phyloP scores from a whole-genome alignment of 2,329 filamentous ascomycete species.

The Cadophora luteo-olivacea region DNA sequence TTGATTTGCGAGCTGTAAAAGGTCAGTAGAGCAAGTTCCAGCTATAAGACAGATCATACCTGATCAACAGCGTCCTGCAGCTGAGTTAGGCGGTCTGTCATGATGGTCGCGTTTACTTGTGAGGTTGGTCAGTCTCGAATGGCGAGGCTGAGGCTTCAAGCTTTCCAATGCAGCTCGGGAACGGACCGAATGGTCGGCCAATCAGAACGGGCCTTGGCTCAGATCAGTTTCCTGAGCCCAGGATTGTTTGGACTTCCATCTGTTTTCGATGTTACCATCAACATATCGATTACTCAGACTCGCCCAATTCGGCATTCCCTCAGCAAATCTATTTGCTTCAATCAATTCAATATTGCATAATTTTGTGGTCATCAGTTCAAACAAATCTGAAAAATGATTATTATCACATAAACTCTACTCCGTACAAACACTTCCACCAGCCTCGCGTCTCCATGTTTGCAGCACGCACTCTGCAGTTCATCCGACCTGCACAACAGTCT shows the following conservation, averaged over 20 bases:
- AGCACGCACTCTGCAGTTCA: slow-evolving; percentile 30
- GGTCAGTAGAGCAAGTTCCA: slow-evolving; percentile 19
- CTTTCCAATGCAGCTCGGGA: neutral
- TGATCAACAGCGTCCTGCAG: slow-evolving; percentile 86
- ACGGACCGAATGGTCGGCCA: neutral
- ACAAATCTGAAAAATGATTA: slow-evolving; percentile 3
- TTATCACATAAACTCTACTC: slow-evolving; percentile 7
- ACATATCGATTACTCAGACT: neutral
- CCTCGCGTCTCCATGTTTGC: slow-evolving; percentile 33
- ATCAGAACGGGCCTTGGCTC: slow-evolving; percentile 1
- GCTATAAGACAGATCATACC: slow-evolving; percentile 52
- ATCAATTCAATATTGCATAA: neutral
- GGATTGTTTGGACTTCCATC: slow-evolving; percentile 8
- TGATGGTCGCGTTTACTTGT: slow-evolving; percentile 44
- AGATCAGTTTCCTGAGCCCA: slow-evolving; percentile 5
- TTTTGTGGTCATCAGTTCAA: neutral
- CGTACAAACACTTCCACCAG: slow-evolving; percentile 22
- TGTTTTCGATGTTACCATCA: slow-evolving; percentile 7
- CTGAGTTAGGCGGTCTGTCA: slow-evolving; percentile 81
- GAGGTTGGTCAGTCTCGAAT: slow-evolving; percentile 28
- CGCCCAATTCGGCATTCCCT: neutral
- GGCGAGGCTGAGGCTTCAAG: slow-evolving; percentile 25
- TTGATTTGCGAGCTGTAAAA: slow-evolving; percentile 66
- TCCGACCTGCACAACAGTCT: slow-evolving; percentile 34
- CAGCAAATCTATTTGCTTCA: neutral